Evolutionary conservation across 1,284 basidiomycete species (phyloP).

Genomic region (Neolentinus lepideus): DNA sequence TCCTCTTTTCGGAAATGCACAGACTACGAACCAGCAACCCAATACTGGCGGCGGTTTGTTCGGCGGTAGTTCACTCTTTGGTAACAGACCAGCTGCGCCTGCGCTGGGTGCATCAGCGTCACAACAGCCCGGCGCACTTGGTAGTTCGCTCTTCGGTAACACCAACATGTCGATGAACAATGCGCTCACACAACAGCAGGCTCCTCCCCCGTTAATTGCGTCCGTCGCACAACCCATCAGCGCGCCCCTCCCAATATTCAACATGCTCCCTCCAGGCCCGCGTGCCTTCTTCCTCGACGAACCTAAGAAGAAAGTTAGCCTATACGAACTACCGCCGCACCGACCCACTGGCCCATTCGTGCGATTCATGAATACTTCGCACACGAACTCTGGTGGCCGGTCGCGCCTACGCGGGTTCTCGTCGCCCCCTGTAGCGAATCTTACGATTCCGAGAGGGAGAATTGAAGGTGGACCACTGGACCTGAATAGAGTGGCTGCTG

Average conservation of each 20-base stretch:
- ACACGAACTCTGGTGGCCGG: slow-evolving; percentile 55
- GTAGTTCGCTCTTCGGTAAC: slow-evolving; percentile 42
- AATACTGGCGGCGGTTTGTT: slow-evolving; percentile 5
- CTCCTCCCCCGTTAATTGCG: slow-evolving; percentile 55
- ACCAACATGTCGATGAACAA: slow-evolving; percentile 20
- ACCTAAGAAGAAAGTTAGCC: slow-evolving; percentile 65
- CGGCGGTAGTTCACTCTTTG: slow-evolving; percentile 29
- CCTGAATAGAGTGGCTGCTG: slow-evolving; percentile 37
- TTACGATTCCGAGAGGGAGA: slow-evolving; percentile 28
- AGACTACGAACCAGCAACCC: slow-evolving; percentile 11
- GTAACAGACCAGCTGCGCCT: slow-evolving; percentile 27
- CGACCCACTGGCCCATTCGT: slow-evolving; percentile 56
- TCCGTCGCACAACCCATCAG: slow-evolving; percentile 92
- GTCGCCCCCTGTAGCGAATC: slow-evolving; percentile 17
- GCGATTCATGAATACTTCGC: slow-evolving; percentile 15
- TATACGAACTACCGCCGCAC: slow-evolving; percentile 64
- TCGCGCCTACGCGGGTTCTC: slow-evolving; percentile 70
- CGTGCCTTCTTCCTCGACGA: slow-evolving; percentile 53
- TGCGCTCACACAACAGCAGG: slow-evolving; percentile 28
- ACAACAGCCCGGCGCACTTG: slow-evolving; percentile 22
- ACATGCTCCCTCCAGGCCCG: slow-evolving; percentile 64
- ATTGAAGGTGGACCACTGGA: slow-evolving; percentile 33
- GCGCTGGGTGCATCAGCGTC: slow-evolving; percentile 29
- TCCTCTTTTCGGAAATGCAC: slow-evolving; percentile 16
- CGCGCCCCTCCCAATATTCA: slow-evolving; percentile 72